Base-by-base conservation (phyloP, 352 stramenopile genomes). In the Phytophthora syringae region DNA sequence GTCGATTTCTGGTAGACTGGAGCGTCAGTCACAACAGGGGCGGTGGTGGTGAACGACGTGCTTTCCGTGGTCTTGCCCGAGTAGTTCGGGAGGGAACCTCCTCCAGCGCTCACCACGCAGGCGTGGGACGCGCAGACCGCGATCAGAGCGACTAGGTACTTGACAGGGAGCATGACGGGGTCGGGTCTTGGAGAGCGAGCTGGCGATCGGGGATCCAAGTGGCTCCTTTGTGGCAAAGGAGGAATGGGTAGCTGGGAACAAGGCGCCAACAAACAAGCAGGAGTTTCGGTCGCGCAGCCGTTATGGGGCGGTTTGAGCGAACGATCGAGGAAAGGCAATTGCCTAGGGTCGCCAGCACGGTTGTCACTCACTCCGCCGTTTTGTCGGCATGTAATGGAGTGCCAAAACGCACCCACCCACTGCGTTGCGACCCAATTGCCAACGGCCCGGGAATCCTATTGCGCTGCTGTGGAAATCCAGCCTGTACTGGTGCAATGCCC, bases 91-190 rank as follows among this genome's bases (percentile, higher is more conserved):
- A 57, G 37, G 11, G 11, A 56, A 20, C 65, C 69, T n/a, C 67
- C 57, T 10, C 53, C 57, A 7, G 58, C 67, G 18, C n/a, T 74
- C 36, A 58, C 67, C 18, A 64, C 44, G 28, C 62, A 72, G 1
- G 51, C 32, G 36, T 70, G 68, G 1, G 64, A 62, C 42, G 54
- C 63, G 18, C 58, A 73, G 42, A 70, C 15, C 24, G 54, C 64
- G 39, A 72, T 52, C 10, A 76, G 42, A 15, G 64, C 49, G 36
- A 64, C 64, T 13, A 76, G 44, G n/a, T 70, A 76, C 68, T 76
- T 76, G 34, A 73, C 49, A 16, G 57, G 64, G 2, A 76, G 63
- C 68, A 76, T 76, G 11, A 1, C 56, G n/a, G 27, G 30, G 36
- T 60, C 2, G 21, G 15, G 13, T 60, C 32, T 55, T 69, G 28